Conservation (phyloP, 139 green algal genomes). For the Bryopsis sp. region DNA sequence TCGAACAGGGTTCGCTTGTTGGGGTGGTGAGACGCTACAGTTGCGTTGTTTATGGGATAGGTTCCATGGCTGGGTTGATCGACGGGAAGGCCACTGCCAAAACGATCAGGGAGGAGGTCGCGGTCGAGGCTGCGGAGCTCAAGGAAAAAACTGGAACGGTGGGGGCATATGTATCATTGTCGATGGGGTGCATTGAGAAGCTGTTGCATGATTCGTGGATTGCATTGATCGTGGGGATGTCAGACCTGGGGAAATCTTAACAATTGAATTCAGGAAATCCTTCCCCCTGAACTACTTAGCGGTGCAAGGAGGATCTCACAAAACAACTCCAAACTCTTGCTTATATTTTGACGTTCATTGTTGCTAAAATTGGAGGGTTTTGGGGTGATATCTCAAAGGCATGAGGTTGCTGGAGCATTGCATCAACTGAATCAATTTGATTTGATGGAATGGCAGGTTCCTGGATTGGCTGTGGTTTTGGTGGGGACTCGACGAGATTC, state of each 20-base stretch:
- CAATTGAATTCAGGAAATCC: too few relatives aligned
- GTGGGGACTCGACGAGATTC: constrained; percentile 92
- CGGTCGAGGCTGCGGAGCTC: constrained; percentile 51
- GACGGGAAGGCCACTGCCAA: constrained; percentile 76
- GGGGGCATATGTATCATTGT: not conserved
- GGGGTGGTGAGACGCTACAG: too few relatives aligned
- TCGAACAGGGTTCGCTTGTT: too few relatives aligned
- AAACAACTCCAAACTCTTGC: not conserved
- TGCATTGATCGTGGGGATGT: constrained; percentile 5
- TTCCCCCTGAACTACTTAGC: too few relatives aligned
- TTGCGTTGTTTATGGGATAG: too few relatives aligned
- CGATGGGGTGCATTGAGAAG: not conserved
- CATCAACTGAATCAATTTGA: too few relatives aligned
- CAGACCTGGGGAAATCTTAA: too few relatives aligned
- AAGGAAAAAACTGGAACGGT: constrained; percentile 50
- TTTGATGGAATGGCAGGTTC: constrained; percentile 57
- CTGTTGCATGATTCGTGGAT: too few relatives aligned
- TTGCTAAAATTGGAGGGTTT: too few relatives aligned
- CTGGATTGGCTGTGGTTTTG: constrained; percentile 91
- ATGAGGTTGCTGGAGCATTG: too few relatives aligned
- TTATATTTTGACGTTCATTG: too few relatives aligned
- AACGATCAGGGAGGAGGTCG: constrained; percentile 62
- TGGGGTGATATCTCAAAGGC: too few relatives aligned
- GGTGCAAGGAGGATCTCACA: not conserved
- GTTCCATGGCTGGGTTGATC: constrained; percentile 54